These are phyloP conservation scores for Moesziomyces globuligerus DNA, from an alignment of 1,284 basidiomycete species.

Conservation along the genomic window DNA sequence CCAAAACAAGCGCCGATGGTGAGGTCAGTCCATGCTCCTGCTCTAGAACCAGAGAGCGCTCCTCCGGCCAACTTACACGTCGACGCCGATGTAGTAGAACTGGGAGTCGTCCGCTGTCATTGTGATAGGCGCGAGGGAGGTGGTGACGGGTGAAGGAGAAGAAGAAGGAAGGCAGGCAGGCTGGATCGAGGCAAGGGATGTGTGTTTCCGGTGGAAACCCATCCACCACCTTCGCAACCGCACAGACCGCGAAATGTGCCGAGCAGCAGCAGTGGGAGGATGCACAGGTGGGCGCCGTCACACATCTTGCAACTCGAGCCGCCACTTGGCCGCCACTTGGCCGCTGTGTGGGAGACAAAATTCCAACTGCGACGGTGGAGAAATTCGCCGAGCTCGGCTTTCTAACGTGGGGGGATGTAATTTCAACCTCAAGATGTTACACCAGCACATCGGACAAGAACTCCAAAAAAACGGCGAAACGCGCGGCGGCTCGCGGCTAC, in stretches of 20 bases:
- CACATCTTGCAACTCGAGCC: too few relatives aligned
- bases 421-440: constrained; percentile 12
- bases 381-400: constrained; percentile 26
- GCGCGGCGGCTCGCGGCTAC: constrained; percentile 18
- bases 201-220: constrained; percentile 19
- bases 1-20: background rate
- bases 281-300: too few relatives aligned
- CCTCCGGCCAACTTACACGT: constrained; percentile 72
- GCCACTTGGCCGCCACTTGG: too few relatives aligned
- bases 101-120: constrained; percentile 25
- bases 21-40: too few relatives aligned
- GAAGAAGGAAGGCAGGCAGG: background rate
- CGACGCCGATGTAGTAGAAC: constrained; percentile 72
- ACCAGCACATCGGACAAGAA: background rate
- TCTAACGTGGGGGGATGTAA: background rate
- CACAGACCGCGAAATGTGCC: constrained; percentile 14
- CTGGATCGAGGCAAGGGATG: background rate
- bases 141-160: background rate
- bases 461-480: constrained; percentile 1
- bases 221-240: constrained; percentile 9
- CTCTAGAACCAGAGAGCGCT: too few relatives aligned
- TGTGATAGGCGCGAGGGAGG: background rate
- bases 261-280: background rate
- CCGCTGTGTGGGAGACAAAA: background rate
- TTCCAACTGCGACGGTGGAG: background rate